phyloP scores from a whole-genome alignment of 2,329 filamentous ascomycete species.

The Penicillium vulpinum region DNA sequence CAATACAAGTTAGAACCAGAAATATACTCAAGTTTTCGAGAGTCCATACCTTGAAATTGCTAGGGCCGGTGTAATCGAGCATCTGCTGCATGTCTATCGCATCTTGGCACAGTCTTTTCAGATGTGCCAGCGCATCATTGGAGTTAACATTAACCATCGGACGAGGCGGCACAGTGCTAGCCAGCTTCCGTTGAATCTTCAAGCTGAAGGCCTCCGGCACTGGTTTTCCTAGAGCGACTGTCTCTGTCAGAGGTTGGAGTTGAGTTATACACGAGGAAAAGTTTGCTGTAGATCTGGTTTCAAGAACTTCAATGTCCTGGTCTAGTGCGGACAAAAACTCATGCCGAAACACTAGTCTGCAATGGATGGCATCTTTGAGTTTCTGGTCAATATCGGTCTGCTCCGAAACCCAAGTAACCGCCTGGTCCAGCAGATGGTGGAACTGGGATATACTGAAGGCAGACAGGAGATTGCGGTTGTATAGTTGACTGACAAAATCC shows the following conservation, averaged over 20 bases:
- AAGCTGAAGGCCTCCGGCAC: constrained; percentile 81
- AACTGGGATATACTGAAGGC: constrained; percentile 61
- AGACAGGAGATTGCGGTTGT: constrained; percentile 74
- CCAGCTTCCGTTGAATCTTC: constrained; percentile 86
- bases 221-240: constrained; percentile 61
- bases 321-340: constrained; percentile 45
- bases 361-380: constrained; percentile 58
- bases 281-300: constrained; percentile 31
- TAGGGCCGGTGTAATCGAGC: constrained; percentile 66
- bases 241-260: constrained; percentile 59
- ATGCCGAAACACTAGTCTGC: constrained; percentile 66
- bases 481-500: constrained; percentile 92
- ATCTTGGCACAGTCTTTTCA: constrained; percentile 71
- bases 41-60: constrained; percentile 64
- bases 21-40: constrained; percentile 1
- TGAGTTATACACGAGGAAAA: constrained; percentile 39
- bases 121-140: constrained; percentile 67
- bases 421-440: constrained; percentile 55
- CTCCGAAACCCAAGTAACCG: constrained; percentile 53
- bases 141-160: constrained; percentile 79
- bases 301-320: constrained; percentile 34
- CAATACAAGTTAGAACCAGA: constrained; percentile 3
- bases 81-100: constrained; percentile 68
- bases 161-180: constrained; percentile 88
- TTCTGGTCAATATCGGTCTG: constrained; percentile 36